Evolutionary conservation across 176 grass and related monocot genomes (phyloP), one percentile per base, ranked within the genome.

Genomic region (Oryza coarctata): DNA sequence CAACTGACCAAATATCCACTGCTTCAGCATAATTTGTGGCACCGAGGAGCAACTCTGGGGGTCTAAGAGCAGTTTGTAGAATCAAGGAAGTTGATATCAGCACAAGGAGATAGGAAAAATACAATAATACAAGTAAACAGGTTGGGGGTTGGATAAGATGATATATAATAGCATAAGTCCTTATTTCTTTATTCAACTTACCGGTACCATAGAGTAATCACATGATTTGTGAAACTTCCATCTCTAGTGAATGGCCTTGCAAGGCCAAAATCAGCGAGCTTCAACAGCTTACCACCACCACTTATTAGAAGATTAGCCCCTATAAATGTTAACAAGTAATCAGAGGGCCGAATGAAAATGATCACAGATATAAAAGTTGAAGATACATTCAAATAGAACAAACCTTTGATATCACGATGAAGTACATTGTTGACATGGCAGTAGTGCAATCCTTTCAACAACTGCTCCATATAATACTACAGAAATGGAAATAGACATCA

Each of bases 391-490:
- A 76, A 76, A 81, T 26, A 75, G 25, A 26, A 61, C 15, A 71
- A 85, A 94, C 92, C 92, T 94, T 94, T 94, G 58, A 94, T 94
- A 85, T 94, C 92, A 70, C 88, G 92, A 73, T 94, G 92, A 70
- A 94, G 88, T 58, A 94, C 83, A 86, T 94, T 90, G 71, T 94
- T 94, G 50, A 78, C 84, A 84, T 94, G 92, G 78, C 92, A 94
- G 75, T 94, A 94, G 47, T 94, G 92, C 73, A 94, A 87, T 78
- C 92, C 92, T 78, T 90, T 84, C 49, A 94, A 86, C 77, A 94
- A 80, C 63, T 94, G 92, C 49, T 80, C 76, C 92, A 94, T 94
- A 80, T 91, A 94, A 75, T 85, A 73, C 92, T 94, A 64, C 63
- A 69, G 25, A 44, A 55, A 82, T 15, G 5, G 1, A 80, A 81